phyloP scores from a whole-genome alignment of 768 basidiomycete genomes.

The Ramaria rubella region DNA sequence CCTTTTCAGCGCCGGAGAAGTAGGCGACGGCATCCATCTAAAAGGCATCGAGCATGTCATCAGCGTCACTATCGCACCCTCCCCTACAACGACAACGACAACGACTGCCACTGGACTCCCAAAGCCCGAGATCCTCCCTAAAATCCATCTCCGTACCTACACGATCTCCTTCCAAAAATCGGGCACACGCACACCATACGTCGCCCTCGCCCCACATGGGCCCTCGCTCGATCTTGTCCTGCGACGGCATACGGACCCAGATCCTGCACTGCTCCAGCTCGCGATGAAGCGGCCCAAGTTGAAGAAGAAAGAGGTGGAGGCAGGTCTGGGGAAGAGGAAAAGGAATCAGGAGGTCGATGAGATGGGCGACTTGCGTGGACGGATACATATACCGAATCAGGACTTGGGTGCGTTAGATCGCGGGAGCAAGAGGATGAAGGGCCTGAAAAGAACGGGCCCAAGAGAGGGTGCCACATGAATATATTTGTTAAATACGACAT shows the following conservation, averaged over 20 bases:
- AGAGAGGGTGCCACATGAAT: neutral
- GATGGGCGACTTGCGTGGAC: slow-evolving; percentile 93
- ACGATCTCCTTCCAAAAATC: slow-evolving; percentile 67
- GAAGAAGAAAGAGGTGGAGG: slow-evolving; percentile 81
- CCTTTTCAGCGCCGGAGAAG: slow-evolving; percentile 82
- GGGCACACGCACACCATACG: slow-evolving; percentile 72
- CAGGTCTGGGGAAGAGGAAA: slow-evolving; percentile 82
- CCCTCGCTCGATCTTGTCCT: slow-evolving; percentile 81
- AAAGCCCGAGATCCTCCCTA: slow-evolving; percentile 52
- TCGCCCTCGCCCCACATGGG: slow-evolving; percentile 83
- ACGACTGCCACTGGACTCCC: slow-evolving; percentile 33
- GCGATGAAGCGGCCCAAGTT: slow-evolving; percentile 82
- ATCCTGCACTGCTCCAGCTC: slow-evolving; percentile 71
- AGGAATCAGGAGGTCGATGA: slow-evolving; percentile 97
- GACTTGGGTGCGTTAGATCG: slow-evolving; percentile 75
- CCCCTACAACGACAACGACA: slow-evolving; percentile 34
- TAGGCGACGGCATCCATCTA: slow-evolving; percentile 75
- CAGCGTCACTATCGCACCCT: slow-evolving; percentile 68
- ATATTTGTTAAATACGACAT: no score
- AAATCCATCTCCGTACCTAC: slow-evolving; percentile 85
- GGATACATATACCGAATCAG: slow-evolving; percentile 85
- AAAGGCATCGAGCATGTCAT: slow-evolving; percentile 84
- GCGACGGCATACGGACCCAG: slow-evolving; percentile 67
- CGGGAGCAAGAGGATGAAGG: slow-evolving; percentile 88
- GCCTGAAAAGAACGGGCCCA: slow-evolving; percentile 57